Evolutionary conservation across 768 basidiomycete genomes (phyloP), one percentile per base, ranked within the genome.

Genomic region (Chiua virens): DNA sequence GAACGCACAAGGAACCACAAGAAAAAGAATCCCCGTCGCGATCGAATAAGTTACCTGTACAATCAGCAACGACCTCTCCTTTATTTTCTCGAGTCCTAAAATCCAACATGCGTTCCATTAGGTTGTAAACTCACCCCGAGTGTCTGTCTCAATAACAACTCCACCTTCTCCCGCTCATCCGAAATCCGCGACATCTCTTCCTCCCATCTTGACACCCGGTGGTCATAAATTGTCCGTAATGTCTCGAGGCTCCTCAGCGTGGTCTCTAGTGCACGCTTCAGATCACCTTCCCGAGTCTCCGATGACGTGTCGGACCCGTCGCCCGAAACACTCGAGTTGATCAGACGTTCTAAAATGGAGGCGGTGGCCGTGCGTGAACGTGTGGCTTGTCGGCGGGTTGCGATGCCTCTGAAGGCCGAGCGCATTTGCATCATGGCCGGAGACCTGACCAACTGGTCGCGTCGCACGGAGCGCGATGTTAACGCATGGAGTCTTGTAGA

Each of bases 161-260:
- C 83, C 4, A 90, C 81, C 17, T 75, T 68, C 60, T 87, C 85
- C 14, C 86, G 73, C 49, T 92, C 89, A 25, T 85, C 82, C 42
- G 75, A 72, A 50, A 87, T 74, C 50, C 79, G 73, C 22, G 75
- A 66, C 78, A 89, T 83, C 69, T 89, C 88, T 15, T 87, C 85
- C 35, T 75, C 68, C 82, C 87, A 87, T 37, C 88, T 73, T 42
- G 77, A 75, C 62, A 86, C 87, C 17, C 87, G 73, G 55, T 85
- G 77, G 20, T 84, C 85, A 47, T 87, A 89, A 30, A 91, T 82
- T 30, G 71, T 67, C 30, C 82, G 78, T 46, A 92, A 71, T 17
- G 78, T 74, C 23, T 79, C 77, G 21, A 90, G 75, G 57, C 87
- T 87, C 1, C 80, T 82, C 43, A 90, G 56, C 2, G 88, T 82